phyloP scores from a whole-genome alignment of 176 grass and related monocot species.

The Hordeum marinum region DNA sequence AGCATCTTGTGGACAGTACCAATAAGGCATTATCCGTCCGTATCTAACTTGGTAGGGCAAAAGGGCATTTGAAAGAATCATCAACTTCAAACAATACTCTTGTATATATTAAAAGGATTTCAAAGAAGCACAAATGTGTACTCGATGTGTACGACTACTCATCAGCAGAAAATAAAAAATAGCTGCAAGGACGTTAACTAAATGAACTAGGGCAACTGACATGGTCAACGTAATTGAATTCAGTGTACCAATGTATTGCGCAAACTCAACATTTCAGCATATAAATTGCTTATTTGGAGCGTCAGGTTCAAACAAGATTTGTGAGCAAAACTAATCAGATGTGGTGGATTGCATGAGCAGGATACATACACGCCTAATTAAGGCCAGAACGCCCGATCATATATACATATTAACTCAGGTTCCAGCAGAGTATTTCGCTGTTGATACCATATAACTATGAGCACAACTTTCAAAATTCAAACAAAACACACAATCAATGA shows the following conservation, averaged over 20 bases:
- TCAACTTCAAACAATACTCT: neutral
- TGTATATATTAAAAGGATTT: neutral
- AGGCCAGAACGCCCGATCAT: neutral
- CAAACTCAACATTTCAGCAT: neutral
- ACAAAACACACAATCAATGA: constrained; percentile 2
- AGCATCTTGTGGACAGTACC: neutral
- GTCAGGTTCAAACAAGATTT: neutral
- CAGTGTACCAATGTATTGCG: neutral
- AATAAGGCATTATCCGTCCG: neutral
- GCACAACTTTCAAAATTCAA: constrained; percentile 4
- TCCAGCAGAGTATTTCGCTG: neutral
- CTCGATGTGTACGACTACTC: neutral
- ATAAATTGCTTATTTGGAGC: neutral
- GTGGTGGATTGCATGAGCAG: neutral
- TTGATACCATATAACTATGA: neutral
- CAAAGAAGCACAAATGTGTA: neutral
- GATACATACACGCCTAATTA: neutral
- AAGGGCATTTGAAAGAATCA: neutral
- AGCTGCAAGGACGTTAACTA: neutral
- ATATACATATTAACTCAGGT: neutral
- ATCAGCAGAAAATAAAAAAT: neutral
- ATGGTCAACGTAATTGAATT: too few relatives aligned
- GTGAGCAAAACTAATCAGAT: neutral
- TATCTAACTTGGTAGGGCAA: neutral
- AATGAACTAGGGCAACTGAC: neutral